Evolutionary conservation across 2,329 filamentous ascomycete species (phyloP), one percentile per base, ranked within the genome.

Genomic region (Penicillium sp.): DNA sequence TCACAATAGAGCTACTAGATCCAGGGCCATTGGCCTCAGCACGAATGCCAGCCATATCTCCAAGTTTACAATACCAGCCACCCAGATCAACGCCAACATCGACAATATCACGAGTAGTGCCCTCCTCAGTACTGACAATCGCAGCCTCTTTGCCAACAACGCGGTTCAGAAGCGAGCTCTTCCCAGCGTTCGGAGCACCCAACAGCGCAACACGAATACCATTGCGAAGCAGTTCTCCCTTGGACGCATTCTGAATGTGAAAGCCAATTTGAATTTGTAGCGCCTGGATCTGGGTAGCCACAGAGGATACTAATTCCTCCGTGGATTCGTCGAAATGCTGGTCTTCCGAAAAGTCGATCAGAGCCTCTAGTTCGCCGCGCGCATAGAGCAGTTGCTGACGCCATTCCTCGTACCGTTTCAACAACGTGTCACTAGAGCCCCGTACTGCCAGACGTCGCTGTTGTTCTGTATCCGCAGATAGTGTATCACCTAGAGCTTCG

Each of bases 321-420:
- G 91, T 90, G 3, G 90, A 88, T 74, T 96, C 92, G 65, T 98
- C 93, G 68, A 99, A 96, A 77, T 98, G 90, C 75, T 99, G 93
- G 68, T 98, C 95, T 73, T 99, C 95, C 1, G 91, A 90, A 72
- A 99, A 99, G 75, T 99, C 95, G 60, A 99, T 98, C 64, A 99
- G 77, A 0, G 95, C 95, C 75, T 99, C 95, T 39, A 99, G 82
- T 76, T 98, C 93, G 10, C 91, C 95, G 2, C 95, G 86, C 10
- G 93, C 93, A 60, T 89, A 82, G 7, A 98, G 79, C 19, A 99
- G 77, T 62, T 86, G 81, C 61, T 84, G 79, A 26, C 93, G 86
- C 95, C 95, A 99, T 10, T 68, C 68, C 64, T 97, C 92, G 72
- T 99, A 99, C 19, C 86, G 86, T 57, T 82, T 81, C 0, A 90